These are phyloP conservation scores for Cordyceps cicadae DNA, from an alignment of 2,329 filamentous ascomycete species.

Conservation along the genomic window DNA sequence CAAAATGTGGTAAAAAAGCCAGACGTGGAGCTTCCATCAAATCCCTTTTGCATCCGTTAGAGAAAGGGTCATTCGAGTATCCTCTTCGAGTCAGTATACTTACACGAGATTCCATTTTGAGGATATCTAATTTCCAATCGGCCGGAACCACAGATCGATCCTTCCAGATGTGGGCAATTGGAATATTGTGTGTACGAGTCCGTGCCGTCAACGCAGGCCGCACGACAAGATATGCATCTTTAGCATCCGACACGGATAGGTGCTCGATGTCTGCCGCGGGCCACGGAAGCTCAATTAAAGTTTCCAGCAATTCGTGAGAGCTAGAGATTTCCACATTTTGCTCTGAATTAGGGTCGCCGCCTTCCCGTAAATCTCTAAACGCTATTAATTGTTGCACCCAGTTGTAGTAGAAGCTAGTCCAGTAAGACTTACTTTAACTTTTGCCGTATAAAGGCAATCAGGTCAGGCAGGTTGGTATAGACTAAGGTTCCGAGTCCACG, in stretches of 20 bases:
- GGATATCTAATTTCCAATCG: constrained; percentile 1
- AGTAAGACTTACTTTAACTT: background rate
- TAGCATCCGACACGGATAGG: constrained; percentile 13
- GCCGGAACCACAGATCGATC: background rate
- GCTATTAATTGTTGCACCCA: background rate
- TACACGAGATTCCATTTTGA: constrained; percentile 17
- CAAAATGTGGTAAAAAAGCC: constrained; percentile 24
- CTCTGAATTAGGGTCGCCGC: background rate
- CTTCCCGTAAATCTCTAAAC: background rate
- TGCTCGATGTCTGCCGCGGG: constrained; percentile 17
- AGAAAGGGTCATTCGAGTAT: background rate
- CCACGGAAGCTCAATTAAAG: constrained; percentile 13
- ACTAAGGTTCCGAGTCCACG: background rate
- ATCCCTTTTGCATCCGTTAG: constrained; percentile 4
- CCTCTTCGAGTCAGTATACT: background rate
- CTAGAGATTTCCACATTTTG: background rate
- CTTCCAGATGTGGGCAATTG: constrained; percentile 17
- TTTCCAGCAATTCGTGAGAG: background rate
- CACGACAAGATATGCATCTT: constrained; percentile 17
- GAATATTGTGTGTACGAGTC: constrained; percentile 18
- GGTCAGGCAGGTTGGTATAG: background rate
- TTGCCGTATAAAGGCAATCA: background rate
- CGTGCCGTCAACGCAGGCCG: constrained; percentile 15
- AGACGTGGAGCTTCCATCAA: constrained; percentile 18
- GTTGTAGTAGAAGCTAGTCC: too few species aligned